Evolutionary conservation across 108 stramenopile species (phyloP), one percentile per base, ranked within the genome.

Genomic region (Schizochytrium sp.): DNA sequence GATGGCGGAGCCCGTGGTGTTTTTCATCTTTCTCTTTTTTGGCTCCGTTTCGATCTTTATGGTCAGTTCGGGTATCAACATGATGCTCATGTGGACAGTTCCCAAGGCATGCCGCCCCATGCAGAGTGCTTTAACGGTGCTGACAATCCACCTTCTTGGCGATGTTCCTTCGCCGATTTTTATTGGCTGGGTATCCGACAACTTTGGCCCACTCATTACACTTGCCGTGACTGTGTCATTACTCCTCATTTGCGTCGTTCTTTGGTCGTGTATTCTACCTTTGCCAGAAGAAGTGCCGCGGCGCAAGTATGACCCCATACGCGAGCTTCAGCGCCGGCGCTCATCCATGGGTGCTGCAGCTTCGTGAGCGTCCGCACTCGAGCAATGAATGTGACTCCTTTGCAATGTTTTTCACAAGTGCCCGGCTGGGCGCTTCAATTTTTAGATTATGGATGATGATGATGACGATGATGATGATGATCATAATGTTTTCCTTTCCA

Each of bases 41-140:
- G 76, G 76, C 6, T 47, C 76, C 76, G 51, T 83, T 6, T 53
- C 28, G 14, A 53, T 83, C 25, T 83, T 83, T 4, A 83, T 83
- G 76, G 76, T 83, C 25, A 83, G 76, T 45, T 47, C 76, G 45
- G 76, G 48, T 34, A 83, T 83, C 28, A 83, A 83, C 51, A 83
- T 83, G 76, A 12, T 83, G 45, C 51, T 83, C 48, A 83, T 83
- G 76, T 83, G 76, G 76, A 83, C 76, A 12, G 76, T 83, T 8
- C 76, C 76, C 48, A 83, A 83, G 51, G 12, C 76, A 12, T 53
- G 51, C 28, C 45, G 76, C n/a, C 76, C 76, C 0, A 83, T 83
- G 76, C n/a, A 23, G 25, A 83, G 51, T 23, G 76, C 76, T 43
- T 23, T 83, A 6, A 83, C 48, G n/a, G 51, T 53, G 51, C n/a